phyloP scores from a whole-genome alignment of 2,329 filamentous ascomycete species.

The Fusarium albidum region DNA sequence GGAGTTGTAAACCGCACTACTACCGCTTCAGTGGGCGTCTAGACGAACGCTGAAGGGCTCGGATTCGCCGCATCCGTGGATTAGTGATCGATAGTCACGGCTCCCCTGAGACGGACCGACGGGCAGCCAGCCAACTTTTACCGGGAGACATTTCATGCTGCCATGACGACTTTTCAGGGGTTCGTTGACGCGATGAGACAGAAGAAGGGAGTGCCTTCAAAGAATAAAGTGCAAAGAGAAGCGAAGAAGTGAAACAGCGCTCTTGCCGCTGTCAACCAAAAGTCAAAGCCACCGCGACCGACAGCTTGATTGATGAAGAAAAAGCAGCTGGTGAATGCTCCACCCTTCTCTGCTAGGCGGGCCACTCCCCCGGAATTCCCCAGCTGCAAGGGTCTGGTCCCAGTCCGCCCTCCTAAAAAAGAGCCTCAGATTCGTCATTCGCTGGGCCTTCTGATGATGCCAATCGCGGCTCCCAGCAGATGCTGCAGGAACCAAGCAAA shows the following conservation, averaged over 20 bases:
- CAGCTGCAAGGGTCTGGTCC: slow-evolving; percentile 18
- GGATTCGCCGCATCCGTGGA: too few species aligned
- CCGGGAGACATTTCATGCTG: slow-evolving; percentile 10
- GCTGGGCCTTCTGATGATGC: slow-evolving; percentile 6
- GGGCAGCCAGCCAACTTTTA: background rate
- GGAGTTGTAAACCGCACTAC: slow-evolving; percentile 8
- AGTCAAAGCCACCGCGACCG: background rate
- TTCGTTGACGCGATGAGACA: slow-evolving; percentile 29
- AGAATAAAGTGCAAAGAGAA: background rate
- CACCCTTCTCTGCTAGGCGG: slow-evolving; percentile 28
- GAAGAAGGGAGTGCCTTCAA: background rate
- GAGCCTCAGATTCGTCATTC: too few species aligned
- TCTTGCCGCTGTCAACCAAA: background rate
- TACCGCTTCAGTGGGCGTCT: background rate
- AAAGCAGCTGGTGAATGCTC: slow-evolving; percentile 18
- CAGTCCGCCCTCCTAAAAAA: background rate
- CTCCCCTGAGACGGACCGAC: background rate
- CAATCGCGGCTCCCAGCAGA: background rate
- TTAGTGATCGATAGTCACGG: background rate
- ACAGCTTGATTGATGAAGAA: background rate
- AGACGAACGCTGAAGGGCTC: background rate
- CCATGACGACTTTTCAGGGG: slow-evolving; percentile 30
- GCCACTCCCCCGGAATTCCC: slow-evolving; percentile 35
- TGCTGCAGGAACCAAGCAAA: slow-evolving; percentile 23
- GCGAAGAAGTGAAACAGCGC: background rate